Percentiles rank a stretch among this genome's conserved stretches.
Evolutionary conservation across 2,329 filamentous ascomycete genomes (phyloP).

Genomic region (Penicillium sp.): DNA sequence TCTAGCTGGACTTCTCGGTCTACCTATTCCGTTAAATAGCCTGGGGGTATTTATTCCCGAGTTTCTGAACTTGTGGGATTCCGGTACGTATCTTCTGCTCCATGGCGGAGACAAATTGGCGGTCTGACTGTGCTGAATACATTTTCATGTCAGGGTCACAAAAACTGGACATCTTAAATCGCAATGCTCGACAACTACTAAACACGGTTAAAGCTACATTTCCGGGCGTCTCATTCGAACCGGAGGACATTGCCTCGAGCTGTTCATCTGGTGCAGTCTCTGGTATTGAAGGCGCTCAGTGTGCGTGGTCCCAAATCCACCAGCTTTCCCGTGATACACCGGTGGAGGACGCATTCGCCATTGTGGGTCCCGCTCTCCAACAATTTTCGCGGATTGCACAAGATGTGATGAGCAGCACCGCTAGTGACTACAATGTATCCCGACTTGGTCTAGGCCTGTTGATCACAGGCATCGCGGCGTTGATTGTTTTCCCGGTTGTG

Average conservation of each 20-base stretch:
- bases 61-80: slow-evolving; percentile 75
- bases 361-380: slow-evolving; percentile 26
- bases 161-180: slow-evolving; percentile 67
- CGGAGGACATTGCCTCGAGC: slow-evolving; percentile 12
- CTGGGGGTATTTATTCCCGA: slow-evolving; percentile 81
- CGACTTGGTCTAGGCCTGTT: slow-evolving; percentile 40
- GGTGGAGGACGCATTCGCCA: slow-evolving; percentile 13
- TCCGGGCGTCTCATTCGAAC: slow-evolving; percentile 53
- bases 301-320: slow-evolving; percentile 61
- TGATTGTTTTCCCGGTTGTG: slow-evolving; percentile 34
- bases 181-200: slow-evolving; percentile 80
- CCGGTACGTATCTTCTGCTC: slow-evolving; percentile 48
- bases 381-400: slow-evolving; percentile 73
- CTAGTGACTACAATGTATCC: slow-evolving; percentile 83
- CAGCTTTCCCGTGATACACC: slow-evolving; percentile 16
- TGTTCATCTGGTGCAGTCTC: slow-evolving; percentile 27
- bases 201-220: slow-evolving; percentile 75
- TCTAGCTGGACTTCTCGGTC: slow-evolving; percentile 78
- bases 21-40: slow-evolving; percentile 87
- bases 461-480: slow-evolving; percentile 46
- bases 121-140: neutral
- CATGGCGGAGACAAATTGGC: neutral
- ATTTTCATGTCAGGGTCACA: slow-evolving; percentile 44
- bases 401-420: slow-evolving; percentile 78
- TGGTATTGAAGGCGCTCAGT: slow-evolving; percentile 62